Base-by-base conservation (phyloP, 805 yeast genomes). In the Sungouiozyma intestinalis region DNA sequence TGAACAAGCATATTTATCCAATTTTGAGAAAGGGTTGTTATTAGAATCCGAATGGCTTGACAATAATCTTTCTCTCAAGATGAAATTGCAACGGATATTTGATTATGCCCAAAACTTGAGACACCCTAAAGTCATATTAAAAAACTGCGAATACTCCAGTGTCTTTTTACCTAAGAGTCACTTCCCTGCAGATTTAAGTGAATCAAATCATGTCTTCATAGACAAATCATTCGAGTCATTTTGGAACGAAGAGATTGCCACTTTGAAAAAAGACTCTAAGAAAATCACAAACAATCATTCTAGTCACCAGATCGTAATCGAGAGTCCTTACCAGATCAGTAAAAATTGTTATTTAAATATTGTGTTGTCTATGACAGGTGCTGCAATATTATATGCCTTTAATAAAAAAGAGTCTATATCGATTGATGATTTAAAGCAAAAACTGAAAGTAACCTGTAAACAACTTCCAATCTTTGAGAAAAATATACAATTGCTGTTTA, bases 351-450 rank as follows among this genome's bases (percentile, higher is more conserved):
- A n/a, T 19, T 20, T 36, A 18, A 8, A 15, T 2, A 8, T 46
- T 15, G n/a, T 29, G 5, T 11, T 44, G 14, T 37, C 40, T 17
- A 46, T 46, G 40, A 38, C 42, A n/a, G 39, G 36, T 20, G 55
- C 57, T 2, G 45, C 52, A 14, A 50, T 54, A 18, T 31, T 54
- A 14, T 36, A 20, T 21, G 45, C 43, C 13, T 52, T 47, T 24
- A 50, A 54, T 45, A 48, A 50, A 2, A 8, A 6, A 8, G 47
- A 45, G 4, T 24, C 29, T 24, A 24, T 24, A 24, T 24, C 29
- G 6, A 24, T 24, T 6, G 29, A 24, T 24, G 29, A 24, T 24
- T 24, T 24, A 24, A 24, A 24, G 29, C 29, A 24, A 24, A 6
- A 24, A 24, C 29, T 24, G 29, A 24, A 24, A 24, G 29, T 24